A percentile compares a stretch with the other conserved stretches of the same genome.
Evolutionary conservation across 148 eudicot genomes (phyloP).

Genomic region (Amaranthus hypochondriacus): DNA sequence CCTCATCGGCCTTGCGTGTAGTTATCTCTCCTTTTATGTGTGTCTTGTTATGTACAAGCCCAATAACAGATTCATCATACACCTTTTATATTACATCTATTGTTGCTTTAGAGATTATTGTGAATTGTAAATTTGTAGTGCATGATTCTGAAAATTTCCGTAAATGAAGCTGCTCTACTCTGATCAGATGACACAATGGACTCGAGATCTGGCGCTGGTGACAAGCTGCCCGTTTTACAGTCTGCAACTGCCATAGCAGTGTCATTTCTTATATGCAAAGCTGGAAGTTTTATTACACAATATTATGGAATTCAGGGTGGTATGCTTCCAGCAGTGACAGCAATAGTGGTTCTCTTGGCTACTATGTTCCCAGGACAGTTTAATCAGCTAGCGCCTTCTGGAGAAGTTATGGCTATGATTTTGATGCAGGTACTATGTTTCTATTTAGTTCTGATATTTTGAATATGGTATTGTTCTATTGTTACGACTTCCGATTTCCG

Average conservation of each 20-base stretch:
- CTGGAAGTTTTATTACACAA: slow-evolving; percentile 42
- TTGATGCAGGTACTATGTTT: slow-evolving; percentile 68
- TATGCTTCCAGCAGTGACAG: slow-evolving; percentile 68
- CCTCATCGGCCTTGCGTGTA: too few species aligned
- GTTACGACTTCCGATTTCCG: background rate
- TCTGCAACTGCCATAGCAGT: slow-evolving; percentile 69
- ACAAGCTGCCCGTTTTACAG: slow-evolving; percentile 50
- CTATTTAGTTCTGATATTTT: background rate
- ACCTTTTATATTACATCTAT: background rate
- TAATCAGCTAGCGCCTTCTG: slow-evolving; percentile 68
- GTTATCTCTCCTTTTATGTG: too few species aligned
- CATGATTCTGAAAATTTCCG: background rate
- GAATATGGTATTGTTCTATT: background rate
- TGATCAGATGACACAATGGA: slow-evolving; percentile 38
- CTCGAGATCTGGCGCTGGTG: slow-evolving; percentile 30
- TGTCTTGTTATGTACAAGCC: too few species aligned
- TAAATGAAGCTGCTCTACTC: slow-evolving; percentile 10
- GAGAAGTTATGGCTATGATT: slow-evolving; percentile 71
- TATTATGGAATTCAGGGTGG: slow-evolving; percentile 60
- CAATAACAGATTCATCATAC: background rate
- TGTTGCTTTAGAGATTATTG: background rate
- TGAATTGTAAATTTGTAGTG: background rate
- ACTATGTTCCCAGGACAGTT: slow-evolving; percentile 62
- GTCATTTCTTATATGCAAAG: slow-evolving; percentile 80
- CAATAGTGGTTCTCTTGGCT: slow-evolving; percentile 65